phyloP scores from a whole-genome alignment of 441 rosid species.

The Populus hybrid region DNA sequence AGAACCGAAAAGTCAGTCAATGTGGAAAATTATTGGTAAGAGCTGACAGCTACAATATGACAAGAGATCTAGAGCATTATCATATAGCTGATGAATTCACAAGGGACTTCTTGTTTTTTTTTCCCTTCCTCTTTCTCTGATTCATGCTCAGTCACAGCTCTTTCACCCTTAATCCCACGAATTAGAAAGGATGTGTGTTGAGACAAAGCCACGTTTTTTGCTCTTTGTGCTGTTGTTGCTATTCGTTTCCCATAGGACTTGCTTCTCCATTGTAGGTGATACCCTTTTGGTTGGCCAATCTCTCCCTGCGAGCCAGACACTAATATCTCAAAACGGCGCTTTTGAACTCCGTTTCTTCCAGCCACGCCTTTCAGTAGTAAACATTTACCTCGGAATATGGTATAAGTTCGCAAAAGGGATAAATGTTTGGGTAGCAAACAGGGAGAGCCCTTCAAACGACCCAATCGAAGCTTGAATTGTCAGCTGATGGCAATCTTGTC shows the following conservation, averaged over 20 bases:
- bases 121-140: no score
- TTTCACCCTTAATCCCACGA: neutral
- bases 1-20: no score
- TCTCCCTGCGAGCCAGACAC: neutral
- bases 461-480: neutral
- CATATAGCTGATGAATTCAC: no score
- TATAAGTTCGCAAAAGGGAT: rapidly evolving
- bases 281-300: neutral
- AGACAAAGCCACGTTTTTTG: neutral
- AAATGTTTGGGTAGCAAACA: no score
- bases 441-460: neutral
- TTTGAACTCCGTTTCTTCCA: neutral
- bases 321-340: neutral
- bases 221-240: neutral
- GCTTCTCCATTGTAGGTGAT: neutral
- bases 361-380: neutral
- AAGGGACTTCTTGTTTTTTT: no score
- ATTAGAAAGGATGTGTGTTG: neutral
- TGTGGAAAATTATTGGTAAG: no score
- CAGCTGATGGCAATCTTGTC: neutral
- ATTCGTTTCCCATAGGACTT: neutral
- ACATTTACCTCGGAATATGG: neutral
- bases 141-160: neutral
- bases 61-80: no score
- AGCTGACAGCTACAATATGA: no score